A percentile compares a stretch with the other conserved stretches of the same genome.
phyloP scores from a whole-genome alignment of 202 grass and related monocot species.

The Carex arenaria region DNA sequence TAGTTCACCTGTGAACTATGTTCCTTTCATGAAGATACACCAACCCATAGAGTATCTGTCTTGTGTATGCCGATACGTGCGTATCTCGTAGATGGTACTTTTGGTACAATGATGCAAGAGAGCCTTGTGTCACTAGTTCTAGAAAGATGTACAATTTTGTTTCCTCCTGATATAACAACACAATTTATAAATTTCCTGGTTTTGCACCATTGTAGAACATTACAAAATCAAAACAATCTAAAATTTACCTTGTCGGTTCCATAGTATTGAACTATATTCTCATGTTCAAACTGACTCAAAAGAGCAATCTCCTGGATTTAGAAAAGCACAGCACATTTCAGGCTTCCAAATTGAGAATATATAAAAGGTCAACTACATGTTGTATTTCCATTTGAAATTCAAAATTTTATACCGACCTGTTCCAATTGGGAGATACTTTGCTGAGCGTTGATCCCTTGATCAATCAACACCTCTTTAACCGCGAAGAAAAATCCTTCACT shows the following conservation, averaged over 20 bases:
- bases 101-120: slow-evolving; percentile 79
- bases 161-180: slow-evolving; percentile 63
- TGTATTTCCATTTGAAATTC: background rate
- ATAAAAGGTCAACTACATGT: slow-evolving; percentile 9
- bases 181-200: background rate
- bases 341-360: slow-evolving; percentile 14
- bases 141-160: slow-evolving; percentile 91
- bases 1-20: slow-evolving; percentile 84
- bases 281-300: slow-evolving; percentile 96
- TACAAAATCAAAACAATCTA: slow-evolving; percentile 19
- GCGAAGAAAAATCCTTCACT: slow-evolving; percentile 98
- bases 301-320: slow-evolving; percentile 80
- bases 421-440: slow-evolving; percentile 90
- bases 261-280: slow-evolving; percentile 99
- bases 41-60: slow-evolving; percentile 87
- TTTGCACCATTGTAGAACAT: background rate
- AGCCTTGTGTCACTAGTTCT: slow-evolving; percentile 98
- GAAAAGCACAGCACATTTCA: slow-evolving; percentile 1
- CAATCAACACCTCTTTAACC: slow-evolving; percentile 98
- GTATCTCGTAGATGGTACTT: slow-evolving; percentile 75
- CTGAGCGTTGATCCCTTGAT: slow-evolving; percentile 79
- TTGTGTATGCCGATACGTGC: slow-evolving; percentile 91
- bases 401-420: slow-evolving; percentile 54
- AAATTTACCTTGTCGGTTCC: slow-evolving; percentile 85
- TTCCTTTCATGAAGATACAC: slow-evolving; percentile 91